Base-by-base conservation (phyloP, 1,139 yeast genomes). In the Kodamaea derodonti region DNA sequence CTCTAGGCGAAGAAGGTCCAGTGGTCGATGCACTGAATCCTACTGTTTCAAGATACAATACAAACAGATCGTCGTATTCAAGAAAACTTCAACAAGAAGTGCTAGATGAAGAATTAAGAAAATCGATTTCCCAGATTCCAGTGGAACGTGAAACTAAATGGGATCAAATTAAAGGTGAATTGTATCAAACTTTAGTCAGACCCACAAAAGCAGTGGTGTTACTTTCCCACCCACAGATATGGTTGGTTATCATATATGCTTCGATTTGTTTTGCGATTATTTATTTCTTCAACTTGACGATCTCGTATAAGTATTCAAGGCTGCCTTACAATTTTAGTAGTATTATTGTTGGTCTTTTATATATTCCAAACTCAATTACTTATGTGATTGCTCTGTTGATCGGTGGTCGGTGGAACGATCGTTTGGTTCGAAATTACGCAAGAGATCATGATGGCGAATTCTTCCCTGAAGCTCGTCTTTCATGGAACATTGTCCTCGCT, bases 331-430 rank as follows among this genome's bases (percentile, higher is more conserved):
- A 78, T 45, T 86, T 83, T 64, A 62, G 67, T 27, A 58, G 84
- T 1, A 60, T 85, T 35, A 71, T 81, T 38, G 72, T 82, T 34
- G 96, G 96, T 30, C 64, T 87, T 27, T 69, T 84, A 42, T 87
- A 85, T 58, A 78, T 87, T 27, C 95, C 95, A 27, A 85, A 86
- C 55, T 84, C 95, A 0, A 73, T 84, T 13, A 79, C 92, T 0
- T 86, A 86, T 49, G 60, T 86, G 24, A 47, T 81, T 30, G 92
- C 94, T 0, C 80, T 92, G 3, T 58, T 85, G 12, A 62, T 75
- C 39, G 94, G 95, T 20, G 96, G 96, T 1, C 69, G 72, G 42
- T 86, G 92, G 84, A 80, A 80, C 38, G 96, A 87, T 56, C 54
- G 60, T 25, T 60, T 84, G 28, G 60, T 85, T 31, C 66, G 61